Conservation (phyloP, 177 flowering plant genomes). For the Tripterygium wilfordii region DNA sequence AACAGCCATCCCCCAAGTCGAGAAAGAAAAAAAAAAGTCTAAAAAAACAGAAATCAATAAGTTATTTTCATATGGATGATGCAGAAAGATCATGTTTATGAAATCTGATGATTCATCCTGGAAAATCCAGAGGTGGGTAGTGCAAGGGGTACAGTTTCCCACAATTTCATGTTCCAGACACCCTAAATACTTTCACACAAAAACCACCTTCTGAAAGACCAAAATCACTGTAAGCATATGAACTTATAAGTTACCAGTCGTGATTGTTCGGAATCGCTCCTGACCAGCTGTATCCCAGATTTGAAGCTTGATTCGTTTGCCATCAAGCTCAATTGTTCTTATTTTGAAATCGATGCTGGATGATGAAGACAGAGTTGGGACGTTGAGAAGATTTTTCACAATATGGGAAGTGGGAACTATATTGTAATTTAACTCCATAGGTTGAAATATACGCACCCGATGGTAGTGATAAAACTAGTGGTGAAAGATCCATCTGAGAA, state of each 20-base stretch:
- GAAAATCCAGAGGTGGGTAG: too few relatives aligned
- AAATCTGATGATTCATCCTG: too few relatives aligned
- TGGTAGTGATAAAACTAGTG: slow-evolving; percentile 67
- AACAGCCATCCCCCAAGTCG: too few relatives aligned
- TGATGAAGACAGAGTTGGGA: too few relatives aligned
- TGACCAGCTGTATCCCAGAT: slow-evolving; percentile 66
- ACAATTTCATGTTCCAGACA: background rate
- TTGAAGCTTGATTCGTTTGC: slow-evolving; percentile 50
- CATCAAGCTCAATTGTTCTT: slow-evolving; percentile 58
- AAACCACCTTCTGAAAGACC: background rate
- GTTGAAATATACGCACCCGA: slow-evolving; percentile 30
- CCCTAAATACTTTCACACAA: too few relatives aligned
- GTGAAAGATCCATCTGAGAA: slow-evolving; percentile 69
- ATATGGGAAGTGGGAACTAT: too few relatives aligned
- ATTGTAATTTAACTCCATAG: background rate
- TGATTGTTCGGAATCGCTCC: slow-evolving; percentile 57
- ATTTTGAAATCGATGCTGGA: slow-evolving; percentile 58
- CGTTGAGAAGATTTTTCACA: too few relatives aligned
- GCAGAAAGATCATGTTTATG: too few relatives aligned
- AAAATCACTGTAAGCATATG: too few relatives aligned
- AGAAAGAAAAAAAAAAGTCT: too few relatives aligned
- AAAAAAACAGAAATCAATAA: too few relatives aligned
- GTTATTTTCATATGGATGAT: too few relatives aligned
- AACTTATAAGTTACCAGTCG: slow-evolving; percentile 29
- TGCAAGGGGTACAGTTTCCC: background rate